Evolutionary conservation across 345 rosid genomes (phyloP), one percentile per base, ranked within the genome.

Genomic region (Clausena lansium): DNA sequence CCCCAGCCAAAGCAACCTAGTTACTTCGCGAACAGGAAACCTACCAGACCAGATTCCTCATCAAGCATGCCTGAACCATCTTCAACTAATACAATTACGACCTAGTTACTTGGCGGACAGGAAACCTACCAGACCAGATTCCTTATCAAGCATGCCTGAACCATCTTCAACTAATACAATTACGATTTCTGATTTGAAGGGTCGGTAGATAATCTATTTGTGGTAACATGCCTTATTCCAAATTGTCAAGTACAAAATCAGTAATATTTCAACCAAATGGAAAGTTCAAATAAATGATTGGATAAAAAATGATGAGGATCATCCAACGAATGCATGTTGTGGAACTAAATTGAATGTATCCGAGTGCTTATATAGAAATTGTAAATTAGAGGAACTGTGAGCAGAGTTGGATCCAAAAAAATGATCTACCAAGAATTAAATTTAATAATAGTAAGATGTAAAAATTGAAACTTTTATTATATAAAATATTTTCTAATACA

Each of bases 1-100:
- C 84, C 85, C 2, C 45, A 76, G 5, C 89, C 88, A 4, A 84
- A 83, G 58, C n/a, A n/a, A 75, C 89, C 90, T 0, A 89, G 89
- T n/a, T 87, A 87, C 71, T 80, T 82, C 25, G 60, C 71, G 0
- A 76, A 82, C 33, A 81, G 77, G 55, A 77, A 73, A 27, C 17
- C 60, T 0, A 15, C 38, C 5, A 79, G 79, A 64, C 11, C 39
- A 14, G 82, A 81, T 15, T 73, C 79, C 7, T 87, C 85, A 30
- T 81, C 85, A 3, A 58, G 78, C 75, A 83, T 77, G 73, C 62
- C 20, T 2, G 65, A 45, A 7, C 47, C 73, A 2, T 71, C 63
- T 24, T 70, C 84, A 1, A 54, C 74, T 9, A 87, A 84, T 79
- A 82, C 77, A 19, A 47, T 87, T 2, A 79, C 79, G 81, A 75